Base-by-base conservation (phyloP, 2,329 filamentous ascomycete species). In the Endocalyx cinctus region DNA sequence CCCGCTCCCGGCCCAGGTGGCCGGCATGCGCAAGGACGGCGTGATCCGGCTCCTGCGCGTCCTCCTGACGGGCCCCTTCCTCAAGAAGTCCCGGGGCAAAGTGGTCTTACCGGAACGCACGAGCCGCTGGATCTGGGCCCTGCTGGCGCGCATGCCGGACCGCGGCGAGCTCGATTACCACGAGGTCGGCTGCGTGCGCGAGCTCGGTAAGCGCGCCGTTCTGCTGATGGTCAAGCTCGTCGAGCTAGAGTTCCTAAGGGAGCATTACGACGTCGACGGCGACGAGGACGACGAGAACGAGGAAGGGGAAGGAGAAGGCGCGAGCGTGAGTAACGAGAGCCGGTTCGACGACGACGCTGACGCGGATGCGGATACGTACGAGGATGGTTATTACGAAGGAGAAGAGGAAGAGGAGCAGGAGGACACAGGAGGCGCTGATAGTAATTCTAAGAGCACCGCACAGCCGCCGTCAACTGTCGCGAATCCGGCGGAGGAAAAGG, bases 71-170 rank as follows among this genome's bases (percentile, higher is more conserved):
- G 77, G 77, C 33, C 77, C 77, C 39, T 77, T 84, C 32, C 70
- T 83, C 33, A 72, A 70, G 28, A 72, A 71, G 31, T 74, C 73
- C n/a, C 60, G 67, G 15, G 69, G 72, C 18, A n/a, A n/a, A n/a
- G n/a, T n/a, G n/a, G n/a, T n/a, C n/a, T 65, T 87, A 18, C 68
- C 77, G 17, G 72, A 76, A 47, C 74, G 80, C 29, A 79, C 85
- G 5, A 88, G 87, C 39, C 72, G 79, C 12, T 97, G 90, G 90
- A 67, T 86, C 4, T 96, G 88, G 89, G 80, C 83, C 0, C 60
- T 95, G 37, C 66, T 96, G 27, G 87, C 84, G 3, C 74, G 79
- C 37, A 70, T 90, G 38, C 81, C 84, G 1, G 84, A 86, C 22
- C 65, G 77, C 8, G 87, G 87, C 2, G 79, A 85, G 56, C 65